These are phyloP conservation scores for Murraya koenigii DNA, from an alignment of 345 rosid species.

Conservation along the genomic window DNA sequence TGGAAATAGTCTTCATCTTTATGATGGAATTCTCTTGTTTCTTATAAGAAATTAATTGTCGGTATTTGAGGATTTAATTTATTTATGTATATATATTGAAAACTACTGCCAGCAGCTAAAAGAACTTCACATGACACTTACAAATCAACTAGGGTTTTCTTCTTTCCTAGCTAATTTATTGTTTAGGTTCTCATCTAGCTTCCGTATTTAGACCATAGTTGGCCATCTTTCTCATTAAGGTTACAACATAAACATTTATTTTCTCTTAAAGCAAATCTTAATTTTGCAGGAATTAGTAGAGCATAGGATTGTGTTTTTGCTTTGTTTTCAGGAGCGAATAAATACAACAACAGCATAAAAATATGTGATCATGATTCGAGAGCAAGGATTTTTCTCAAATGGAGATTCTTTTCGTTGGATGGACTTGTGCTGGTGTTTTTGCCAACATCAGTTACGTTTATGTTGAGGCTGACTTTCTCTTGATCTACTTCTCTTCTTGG, in stretches of 20 bases:
- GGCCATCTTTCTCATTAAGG: not conserved
- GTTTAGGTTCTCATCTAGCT: not conserved
- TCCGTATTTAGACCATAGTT: not conserved
- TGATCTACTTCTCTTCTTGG: conserved; percentile 22
- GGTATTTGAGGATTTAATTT: conserved; percentile 9
- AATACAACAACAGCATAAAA: conserved; percentile 12
- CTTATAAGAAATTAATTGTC: conserved; percentile 9
- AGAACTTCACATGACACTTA: not conserved
- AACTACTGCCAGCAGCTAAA: not conserved
- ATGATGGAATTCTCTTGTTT: conserved; percentile 23
- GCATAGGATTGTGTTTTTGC: conserved; percentile 19
- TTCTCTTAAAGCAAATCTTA: conserved; percentile 6
- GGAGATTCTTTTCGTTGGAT: conserved; percentile 20
- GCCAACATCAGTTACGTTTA: conserved; percentile 13
- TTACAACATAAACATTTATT: not conserved
- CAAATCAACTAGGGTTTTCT: conserved; percentile 16
- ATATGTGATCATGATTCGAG: not conserved
- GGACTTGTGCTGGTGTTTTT: not conserved
- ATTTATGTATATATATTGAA: not conserved
- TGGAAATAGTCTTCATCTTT: conserved; percentile 28
- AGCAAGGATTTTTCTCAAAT: conserved; percentile 19
- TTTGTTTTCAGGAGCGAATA: conserved; percentile 32
- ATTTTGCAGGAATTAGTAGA: conserved; percentile 14
- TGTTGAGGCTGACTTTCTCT: conserved; percentile 19
- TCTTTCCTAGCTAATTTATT: not conserved